Evolutionary conservation across 192 early-diverging fungal species (phyloP).

Genomic region (Coemansia sp.): DNA sequence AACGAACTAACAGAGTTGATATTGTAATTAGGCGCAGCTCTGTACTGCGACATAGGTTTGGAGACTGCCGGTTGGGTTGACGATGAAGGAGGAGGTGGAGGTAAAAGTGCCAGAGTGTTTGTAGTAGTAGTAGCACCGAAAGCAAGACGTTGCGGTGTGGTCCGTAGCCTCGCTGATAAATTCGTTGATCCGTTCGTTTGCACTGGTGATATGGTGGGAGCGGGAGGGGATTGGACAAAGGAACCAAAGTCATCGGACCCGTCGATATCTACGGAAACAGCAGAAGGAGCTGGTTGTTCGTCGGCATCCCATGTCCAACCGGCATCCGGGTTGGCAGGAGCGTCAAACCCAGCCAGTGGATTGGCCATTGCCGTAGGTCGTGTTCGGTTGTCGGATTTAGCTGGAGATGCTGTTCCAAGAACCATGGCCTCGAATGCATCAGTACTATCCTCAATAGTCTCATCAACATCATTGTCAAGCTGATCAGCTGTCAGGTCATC

Average conservation of each 20-base stretch:
- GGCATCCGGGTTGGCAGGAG: not conserved
- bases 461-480: slow-evolving; percentile 32
- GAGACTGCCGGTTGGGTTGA: not conserved
- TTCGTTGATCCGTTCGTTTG: not conserved
- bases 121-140: not conserved
- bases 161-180: slow-evolving; percentile 16
- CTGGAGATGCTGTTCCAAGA: not conserved
- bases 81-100: not conserved
- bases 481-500: no score
- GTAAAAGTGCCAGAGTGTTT: not conserved
- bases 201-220: slow-evolving; percentile 4
- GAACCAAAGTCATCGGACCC: slow-evolving; percentile 28
- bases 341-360: slow-evolving; percentile 13
- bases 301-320: slow-evolving; percentile 47
- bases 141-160: not conserved
- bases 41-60: not conserved
- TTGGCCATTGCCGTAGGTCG: slow-evolving; percentile 8
- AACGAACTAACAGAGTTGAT: not conserved
- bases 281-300: not conserved
- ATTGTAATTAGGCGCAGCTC: not conserved
- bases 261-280: slow-evolving; percentile 16
- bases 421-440: slow-evolving; percentile 12
- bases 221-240: slow-evolving; percentile 15
- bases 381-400: not conserved
- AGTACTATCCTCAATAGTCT: not conserved